phyloP scores from a whole-genome alignment of 1,139 yeast species.

The Sugiyamaella novakii region DNA sequence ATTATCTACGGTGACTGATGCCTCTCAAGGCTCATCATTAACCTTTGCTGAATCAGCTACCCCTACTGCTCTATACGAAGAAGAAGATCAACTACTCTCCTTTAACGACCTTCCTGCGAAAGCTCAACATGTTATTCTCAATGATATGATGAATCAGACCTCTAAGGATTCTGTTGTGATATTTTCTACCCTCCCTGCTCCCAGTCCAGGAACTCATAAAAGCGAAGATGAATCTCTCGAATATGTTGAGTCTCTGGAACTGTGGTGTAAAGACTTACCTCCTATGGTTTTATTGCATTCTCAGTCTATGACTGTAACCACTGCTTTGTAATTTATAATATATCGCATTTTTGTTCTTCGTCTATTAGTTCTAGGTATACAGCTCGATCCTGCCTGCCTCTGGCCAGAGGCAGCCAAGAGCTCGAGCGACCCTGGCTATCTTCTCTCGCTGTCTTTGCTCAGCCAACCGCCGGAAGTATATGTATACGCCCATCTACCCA shows the following conservation, averaged over 20 bases:
- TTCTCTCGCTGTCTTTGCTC: too few relatives aligned
- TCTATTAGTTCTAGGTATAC: not conserved
- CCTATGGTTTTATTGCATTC: constrained; percentile 82
- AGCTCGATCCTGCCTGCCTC: too few relatives aligned
- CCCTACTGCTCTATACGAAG: constrained; percentile 9
- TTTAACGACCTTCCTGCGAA: constrained; percentile 88
- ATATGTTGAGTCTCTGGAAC: constrained; percentile 71
- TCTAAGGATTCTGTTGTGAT: constrained; percentile 67
- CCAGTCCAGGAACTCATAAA: constrained; percentile 76
- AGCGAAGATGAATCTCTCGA: constrained; percentile 68
- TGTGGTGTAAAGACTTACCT: constrained; percentile 81
- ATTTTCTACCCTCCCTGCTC: constrained; percentile 88
- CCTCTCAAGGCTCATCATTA: constrained; percentile 4
- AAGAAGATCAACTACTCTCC: constrained; percentile 43
- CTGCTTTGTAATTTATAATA: constrained; percentile 56
- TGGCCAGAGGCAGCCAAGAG: too few relatives aligned
- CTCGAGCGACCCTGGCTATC: too few relatives aligned
- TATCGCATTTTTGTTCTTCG: not conserved
- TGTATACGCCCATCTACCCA: too few relatives aligned
- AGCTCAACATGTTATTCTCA: constrained; percentile 85
- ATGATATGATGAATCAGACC: constrained; percentile 74
- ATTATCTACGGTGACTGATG: constrained; percentile 24
- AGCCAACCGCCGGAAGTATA: not conserved
- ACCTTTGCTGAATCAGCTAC: not conserved
- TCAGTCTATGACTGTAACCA: constrained; percentile 93